A percentile compares a stretch with the other conserved stretches of the same genome.
These are phyloP conservation scores for Mariannaea elegans DNA, from an alignment of 2,329 filamentous ascomycete genomes.

Conservation along the genomic window DNA sequence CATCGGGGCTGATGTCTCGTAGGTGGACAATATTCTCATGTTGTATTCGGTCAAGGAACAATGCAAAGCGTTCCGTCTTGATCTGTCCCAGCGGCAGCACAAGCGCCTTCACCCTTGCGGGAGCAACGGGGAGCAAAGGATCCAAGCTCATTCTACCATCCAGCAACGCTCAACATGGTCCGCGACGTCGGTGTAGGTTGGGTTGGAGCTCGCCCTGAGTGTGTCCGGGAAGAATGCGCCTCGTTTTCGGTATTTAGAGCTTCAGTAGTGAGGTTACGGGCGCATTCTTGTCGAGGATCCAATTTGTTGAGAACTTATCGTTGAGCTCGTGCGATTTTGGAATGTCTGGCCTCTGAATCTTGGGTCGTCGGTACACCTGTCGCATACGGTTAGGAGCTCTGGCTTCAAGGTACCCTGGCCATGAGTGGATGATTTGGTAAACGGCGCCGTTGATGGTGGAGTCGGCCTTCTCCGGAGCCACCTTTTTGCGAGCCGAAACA, in stretches of 20 bases:
- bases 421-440: constrained; percentile 18
- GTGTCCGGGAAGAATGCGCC: constrained; percentile 24
- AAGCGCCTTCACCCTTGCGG: constrained; percentile 88
- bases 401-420: constrained; percentile 29
- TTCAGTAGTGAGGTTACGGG: constrained; percentile 9
- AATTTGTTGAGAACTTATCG: constrained; percentile 12
- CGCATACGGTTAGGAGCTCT: constrained; percentile 41
- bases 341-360: constrained; percentile 23
- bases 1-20: constrained; percentile 86
- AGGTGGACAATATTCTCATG: constrained; percentile 83
- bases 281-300: constrained; percentile 25
- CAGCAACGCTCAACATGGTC: constrained; percentile 47
- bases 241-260: constrained; percentile 11
- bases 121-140: constrained; percentile 88
- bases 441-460: constrained; percentile 30
- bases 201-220: constrained; percentile 26
- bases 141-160: constrained; percentile 83
- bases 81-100: constrained; percentile 89
- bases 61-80: constrained; percentile 79
- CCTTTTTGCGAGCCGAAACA: constrained; percentile 42
- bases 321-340: constrained; percentile 17
- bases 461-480: constrained; percentile 33
- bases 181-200: constrained; percentile 27
- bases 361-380: constrained; percentile 40
- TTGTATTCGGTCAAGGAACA: constrained; percentile 81